phyloP scores from a whole-genome alignment of 2,329 filamentous ascomycete species.

The Colletotrichum sp. region DNA sequence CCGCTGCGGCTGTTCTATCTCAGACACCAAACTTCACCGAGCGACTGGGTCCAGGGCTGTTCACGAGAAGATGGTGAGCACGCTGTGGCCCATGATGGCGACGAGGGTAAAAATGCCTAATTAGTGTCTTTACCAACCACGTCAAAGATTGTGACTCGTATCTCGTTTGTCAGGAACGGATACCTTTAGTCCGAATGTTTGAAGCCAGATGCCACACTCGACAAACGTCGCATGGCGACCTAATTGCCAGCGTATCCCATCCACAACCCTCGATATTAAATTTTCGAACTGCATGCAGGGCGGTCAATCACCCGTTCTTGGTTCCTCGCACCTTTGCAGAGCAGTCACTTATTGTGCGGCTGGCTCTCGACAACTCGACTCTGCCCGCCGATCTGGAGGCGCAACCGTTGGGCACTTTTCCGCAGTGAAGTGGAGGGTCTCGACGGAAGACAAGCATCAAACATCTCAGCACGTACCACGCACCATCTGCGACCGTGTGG shows the following conservation, averaged over 20 bases:
- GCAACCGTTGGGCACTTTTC: not conserved
- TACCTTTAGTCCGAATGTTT: not conserved
- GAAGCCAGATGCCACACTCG: not conserved
- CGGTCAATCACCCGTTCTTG: constrained; percentile 1
- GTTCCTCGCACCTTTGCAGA: not conserved
- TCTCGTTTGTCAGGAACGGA: not conserved
- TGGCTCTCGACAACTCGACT: not conserved
- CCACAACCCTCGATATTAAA: not conserved
- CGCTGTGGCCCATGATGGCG: not conserved
- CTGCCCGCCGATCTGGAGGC: not conserved
- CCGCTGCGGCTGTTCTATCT: constrained; percentile 3
- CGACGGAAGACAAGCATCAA: not conserved
- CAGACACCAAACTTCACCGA: constrained; percentile 3
- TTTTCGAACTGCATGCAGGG: constrained; percentile 4
- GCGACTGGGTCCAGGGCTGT: constrained; percentile 2
- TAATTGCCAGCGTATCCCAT: not conserved
- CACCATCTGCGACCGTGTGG: not conserved
- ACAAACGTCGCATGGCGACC: not conserved
- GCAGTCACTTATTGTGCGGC: not conserved
- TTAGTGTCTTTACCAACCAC: not conserved
- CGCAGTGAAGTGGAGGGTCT: not conserved
- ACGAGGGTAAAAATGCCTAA: not conserved
- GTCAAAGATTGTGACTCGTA: not conserved
- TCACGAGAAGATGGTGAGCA: constrained; percentile 10
- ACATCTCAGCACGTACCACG: constrained; percentile 3